Evolutionary conservation across 75 land plant genomes (phyloP).

Genomic region (Cryptomeria japonica): DNA sequence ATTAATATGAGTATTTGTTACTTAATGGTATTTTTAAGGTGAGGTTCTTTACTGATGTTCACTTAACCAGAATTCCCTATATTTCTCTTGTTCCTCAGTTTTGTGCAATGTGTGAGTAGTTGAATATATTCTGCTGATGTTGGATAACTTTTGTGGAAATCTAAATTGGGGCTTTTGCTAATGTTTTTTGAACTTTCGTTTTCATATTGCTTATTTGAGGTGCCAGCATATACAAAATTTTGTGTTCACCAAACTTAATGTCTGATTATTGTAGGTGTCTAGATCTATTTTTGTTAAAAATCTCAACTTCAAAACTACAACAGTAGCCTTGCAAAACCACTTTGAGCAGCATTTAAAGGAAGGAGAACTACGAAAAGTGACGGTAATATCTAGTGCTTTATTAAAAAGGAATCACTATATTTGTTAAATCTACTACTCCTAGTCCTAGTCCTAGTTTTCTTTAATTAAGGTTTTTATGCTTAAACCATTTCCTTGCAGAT

Average conservation of each 20-base stretch:
- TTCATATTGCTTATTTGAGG: background rate
- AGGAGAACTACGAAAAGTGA: slow-evolving; percentile 63
- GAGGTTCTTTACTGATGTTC: background rate
- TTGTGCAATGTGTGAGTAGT: background rate
- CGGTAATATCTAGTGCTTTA: slow-evolving; percentile 37
- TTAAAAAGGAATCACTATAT: background rate
- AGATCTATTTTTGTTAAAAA: slow-evolving; percentile 88
- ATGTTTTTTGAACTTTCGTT: background rate
- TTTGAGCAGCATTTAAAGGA: slow-evolving; percentile 58
- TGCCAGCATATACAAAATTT: background rate
- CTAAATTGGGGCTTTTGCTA: background rate
- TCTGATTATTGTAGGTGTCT: slow-evolving; percentile 41
- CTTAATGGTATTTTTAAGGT: background rate
- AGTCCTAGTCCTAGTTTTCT: background rate
- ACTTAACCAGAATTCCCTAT: background rate
- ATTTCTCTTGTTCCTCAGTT: background rate
- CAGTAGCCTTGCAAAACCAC: slow-evolving; percentile 68
- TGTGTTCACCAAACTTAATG: background rate
- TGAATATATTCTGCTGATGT: background rate
- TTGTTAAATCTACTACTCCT: background rate
- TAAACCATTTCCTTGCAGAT: slow-evolving; percentile 23
- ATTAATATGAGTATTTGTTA: background rate
- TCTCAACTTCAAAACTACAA: slow-evolving; percentile 85
- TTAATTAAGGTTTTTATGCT: background rate
- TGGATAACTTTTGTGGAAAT: background rate